Evolutionary conservation across 768 basidiomycete species (phyloP), one percentile per base, ranked within the genome.

Genomic region (Amanita pseudoporphyria): DNA sequence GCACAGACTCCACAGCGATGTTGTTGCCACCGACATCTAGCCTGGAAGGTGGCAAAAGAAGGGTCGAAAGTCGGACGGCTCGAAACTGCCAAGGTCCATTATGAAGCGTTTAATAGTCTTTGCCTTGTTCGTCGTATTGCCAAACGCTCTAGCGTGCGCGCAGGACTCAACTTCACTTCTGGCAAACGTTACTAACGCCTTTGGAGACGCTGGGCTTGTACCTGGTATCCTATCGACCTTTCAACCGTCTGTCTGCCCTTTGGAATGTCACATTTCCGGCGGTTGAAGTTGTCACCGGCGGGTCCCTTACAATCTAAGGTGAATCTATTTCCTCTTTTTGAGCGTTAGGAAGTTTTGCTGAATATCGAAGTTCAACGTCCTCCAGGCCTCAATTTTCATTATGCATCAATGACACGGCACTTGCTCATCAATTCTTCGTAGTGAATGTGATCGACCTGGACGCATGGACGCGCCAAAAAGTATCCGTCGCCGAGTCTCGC

Each of bases 361-460:
- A 36, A 26, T 42, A 21, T 24, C 13, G 24, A 10, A 24, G 36
- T 18, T 31, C 47, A 58, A 71, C 70, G 9, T 53, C 62, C 22
- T 59, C 51, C 32, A 58, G 63, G 31, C 72, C 70, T 13, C 46
- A 57, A 40, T 66, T 67, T 50, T 61, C 57, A 47, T 54, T 67
- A 49, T 53, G 56, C 51, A 53, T 60, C 19, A 58, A 62, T 43
- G 54, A 62, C 35, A 56, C 59, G 14, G 40, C 52, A 53, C 36
- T 49, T 54, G 13, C 64, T 58, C 51, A 54, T 57, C n/a, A n/a
- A 31, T 58, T 64, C 13, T 71, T 66, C 53, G 66, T 74, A 21
- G 47, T 74, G 13, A 62, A 63, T 14, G 56, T 73, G 32, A 59
- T 74, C 32, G 72, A 73, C 53, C 72, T 70, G 24, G 71, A 74